phyloP scores from a whole-genome alignment of 305 asterid genomes.

The Solanum hybrid region DNA sequence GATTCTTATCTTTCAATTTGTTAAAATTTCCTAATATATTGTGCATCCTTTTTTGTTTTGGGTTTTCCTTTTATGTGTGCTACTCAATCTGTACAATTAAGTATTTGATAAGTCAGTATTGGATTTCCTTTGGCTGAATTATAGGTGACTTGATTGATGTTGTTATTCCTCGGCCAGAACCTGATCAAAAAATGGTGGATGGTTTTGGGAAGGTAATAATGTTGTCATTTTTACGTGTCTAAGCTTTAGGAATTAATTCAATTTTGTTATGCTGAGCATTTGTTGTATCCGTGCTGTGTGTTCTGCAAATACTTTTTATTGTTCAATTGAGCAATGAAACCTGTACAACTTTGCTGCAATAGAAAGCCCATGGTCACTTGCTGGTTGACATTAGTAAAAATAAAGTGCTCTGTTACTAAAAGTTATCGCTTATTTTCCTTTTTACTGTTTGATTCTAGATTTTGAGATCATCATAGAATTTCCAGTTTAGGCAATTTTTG shows the following conservation, averaged over 20 bases:
- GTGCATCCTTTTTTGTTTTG: background rate
- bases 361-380: background rate
- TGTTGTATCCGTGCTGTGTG: background rate
- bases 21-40: background rate
- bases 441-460: background rate
- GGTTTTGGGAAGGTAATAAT: constrained; percentile 36
- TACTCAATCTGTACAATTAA: background rate
- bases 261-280: background rate
- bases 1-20: background rate
- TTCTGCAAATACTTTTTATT: background rate
- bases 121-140: background rate
- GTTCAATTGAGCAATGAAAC: background rate
- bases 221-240: background rate
- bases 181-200: constrained; percentile 20
- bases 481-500: background rate
- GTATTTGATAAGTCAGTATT: background rate
- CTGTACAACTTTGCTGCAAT: background rate
- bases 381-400: background rate
- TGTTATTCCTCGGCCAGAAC: constrained; percentile 37
- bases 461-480: background rate
- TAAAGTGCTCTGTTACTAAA: background rate
- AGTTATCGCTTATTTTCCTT: background rate
- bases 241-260: background rate
- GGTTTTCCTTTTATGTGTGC: background rate
- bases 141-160: constrained; percentile 38